Evolutionary conservation across 2,329 filamentous ascomycete species (phyloP).

Genomic region (Xylariaceae sp.): DNA sequence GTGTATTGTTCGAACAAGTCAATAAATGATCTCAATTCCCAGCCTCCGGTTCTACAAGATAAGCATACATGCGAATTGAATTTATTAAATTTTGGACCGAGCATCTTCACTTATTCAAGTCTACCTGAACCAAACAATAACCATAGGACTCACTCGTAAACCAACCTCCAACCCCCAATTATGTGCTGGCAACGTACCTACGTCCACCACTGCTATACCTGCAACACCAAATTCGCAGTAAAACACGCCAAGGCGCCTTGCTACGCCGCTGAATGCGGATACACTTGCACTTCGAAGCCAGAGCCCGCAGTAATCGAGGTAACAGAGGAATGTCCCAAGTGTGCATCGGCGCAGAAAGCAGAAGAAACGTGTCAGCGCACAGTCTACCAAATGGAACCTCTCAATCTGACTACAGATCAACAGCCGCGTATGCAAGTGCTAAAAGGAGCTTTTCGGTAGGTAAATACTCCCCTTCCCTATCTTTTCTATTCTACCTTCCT

Average conservation of each 20-base stretch:
- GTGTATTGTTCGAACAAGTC: too few species aligned
- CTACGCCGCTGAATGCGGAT: neutral
- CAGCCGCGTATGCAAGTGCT: constrained; percentile 7
- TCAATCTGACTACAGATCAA: neutral
- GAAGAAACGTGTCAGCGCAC: constrained; percentile 13
- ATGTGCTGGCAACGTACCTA: constrained; percentile 8
- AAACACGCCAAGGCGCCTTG: constrained; percentile 4
- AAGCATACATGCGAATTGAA: too few species aligned
- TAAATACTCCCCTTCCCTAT: neutral
- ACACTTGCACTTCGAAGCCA: neutral
- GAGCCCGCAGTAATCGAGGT: neutral
- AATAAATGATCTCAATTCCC: too few species aligned
- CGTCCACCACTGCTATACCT: constrained; percentile 14
- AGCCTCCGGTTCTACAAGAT: too few species aligned
- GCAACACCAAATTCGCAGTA: constrained; percentile 7
- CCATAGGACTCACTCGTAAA: too few species aligned
- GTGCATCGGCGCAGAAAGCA: neutral
- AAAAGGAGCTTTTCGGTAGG: constrained; percentile 6
- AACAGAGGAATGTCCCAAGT: constrained; percentile 10
- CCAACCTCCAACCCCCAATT: neutral
- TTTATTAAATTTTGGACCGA: too few species aligned
- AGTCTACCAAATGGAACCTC: constrained; percentile 2
- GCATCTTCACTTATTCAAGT: too few species aligned
- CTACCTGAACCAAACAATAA: too few species aligned
- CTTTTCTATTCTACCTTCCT: neutral